Percentiles rank a stretch among this genome's conserved stretches.
phyloP scores from a whole-genome alignment of 371 early-diverging fungal species.

The Rhizopus stolonifer region DNA sequence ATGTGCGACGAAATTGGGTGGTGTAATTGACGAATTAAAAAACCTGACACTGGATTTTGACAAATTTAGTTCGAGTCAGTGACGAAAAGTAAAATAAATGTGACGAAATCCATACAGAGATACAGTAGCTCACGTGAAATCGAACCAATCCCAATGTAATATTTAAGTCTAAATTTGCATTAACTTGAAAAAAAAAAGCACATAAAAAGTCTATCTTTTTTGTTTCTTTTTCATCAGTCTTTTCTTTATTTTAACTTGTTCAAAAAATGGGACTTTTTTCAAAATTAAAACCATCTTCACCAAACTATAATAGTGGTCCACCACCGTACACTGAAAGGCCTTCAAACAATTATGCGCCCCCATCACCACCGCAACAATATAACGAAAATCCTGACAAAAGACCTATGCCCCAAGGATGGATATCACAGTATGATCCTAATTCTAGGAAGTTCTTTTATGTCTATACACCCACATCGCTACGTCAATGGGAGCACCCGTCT shows the following conservation, averaged over 20 bases:
- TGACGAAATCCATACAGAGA: no score
- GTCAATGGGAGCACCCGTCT: slow-evolving; percentile 53
- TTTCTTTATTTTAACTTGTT: neutral
- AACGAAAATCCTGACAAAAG: slow-evolving; percentile 38
- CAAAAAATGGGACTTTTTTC: slow-evolving; percentile 44
- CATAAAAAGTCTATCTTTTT: neutral
- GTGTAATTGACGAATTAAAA: no score
- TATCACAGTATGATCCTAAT: slow-evolving; percentile 43
- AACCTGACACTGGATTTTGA: no score
- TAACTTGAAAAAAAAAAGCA: neutral
- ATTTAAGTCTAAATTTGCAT: neutral
- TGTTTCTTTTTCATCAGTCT: neutral
- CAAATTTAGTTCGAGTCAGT: no score
- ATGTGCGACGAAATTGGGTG: no score
- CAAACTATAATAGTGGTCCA: slow-evolving; percentile 19
- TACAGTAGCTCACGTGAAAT: neutral
- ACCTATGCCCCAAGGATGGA: slow-evolving; percentile 42
- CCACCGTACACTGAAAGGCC: slow-evolving; percentile 20
- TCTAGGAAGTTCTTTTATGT: slow-evolving; percentile 46
- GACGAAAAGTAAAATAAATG: no score
- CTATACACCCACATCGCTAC: slow-evolving; percentile 43
- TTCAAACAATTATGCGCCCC: slow-evolving; percentile 31
- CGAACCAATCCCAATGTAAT: neutral
- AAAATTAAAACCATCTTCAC: slow-evolving; percentile 21
- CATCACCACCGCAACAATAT: slow-evolving; percentile 29